Percentiles rank a stretch among this genome's conserved stretches.
phyloP scores from a whole-genome alignment of 345 rosid genomes.

The Eucalyptus melliodora region DNA sequence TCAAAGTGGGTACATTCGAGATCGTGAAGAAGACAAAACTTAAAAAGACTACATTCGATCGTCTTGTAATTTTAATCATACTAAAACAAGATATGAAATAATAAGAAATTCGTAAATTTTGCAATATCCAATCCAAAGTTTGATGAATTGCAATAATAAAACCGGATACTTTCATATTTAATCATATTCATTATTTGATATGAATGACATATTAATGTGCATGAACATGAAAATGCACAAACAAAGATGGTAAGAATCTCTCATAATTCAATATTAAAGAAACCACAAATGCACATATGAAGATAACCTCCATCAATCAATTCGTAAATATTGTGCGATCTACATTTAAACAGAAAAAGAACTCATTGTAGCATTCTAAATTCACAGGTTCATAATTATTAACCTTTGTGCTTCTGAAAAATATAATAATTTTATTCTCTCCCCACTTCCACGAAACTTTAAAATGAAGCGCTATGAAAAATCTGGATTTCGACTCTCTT shows the following conservation, averaged over 20 bases:
- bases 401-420: not conserved
- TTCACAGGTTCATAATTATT: not conserved
- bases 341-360: too few species aligned
- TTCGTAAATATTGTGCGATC: not conserved
- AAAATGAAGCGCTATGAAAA: not conserved
- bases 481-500: not conserved
- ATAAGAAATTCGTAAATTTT: too few species aligned
- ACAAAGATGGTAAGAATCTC: not conserved
- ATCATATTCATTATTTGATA: not conserved
- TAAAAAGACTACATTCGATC: not conserved
- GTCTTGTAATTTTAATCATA: too few species aligned
- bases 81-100: too few species aligned
- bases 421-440: not conserved
- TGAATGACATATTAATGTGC: not conserved
- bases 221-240: not conserved
- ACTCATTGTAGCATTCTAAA: not conserved
- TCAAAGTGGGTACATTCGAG: not conserved
- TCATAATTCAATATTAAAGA: too few species aligned
- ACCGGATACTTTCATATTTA: too few species aligned
- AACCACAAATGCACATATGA: too few species aligned
- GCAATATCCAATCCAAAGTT: too few species aligned
- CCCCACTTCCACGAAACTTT: not conserved
- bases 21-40: not conserved
- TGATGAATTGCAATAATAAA: not conserved
- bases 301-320: not conserved